Base-by-base conservation (phyloP, 768 basidiomycete species). In the Xerocomellus dryophilus region DNA sequence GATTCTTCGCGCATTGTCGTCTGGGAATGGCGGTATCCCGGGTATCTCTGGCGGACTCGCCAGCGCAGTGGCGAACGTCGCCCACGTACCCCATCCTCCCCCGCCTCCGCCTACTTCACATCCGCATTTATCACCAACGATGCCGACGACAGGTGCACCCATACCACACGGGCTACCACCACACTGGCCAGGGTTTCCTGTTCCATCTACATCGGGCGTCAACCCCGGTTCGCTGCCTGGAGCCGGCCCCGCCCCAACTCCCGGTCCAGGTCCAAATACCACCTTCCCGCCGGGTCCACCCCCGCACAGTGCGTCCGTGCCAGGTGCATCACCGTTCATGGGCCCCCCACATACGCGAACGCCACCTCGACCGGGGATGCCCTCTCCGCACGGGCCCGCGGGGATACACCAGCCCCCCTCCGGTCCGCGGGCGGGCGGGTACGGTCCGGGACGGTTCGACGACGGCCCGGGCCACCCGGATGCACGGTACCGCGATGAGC, bases 1-100 rank as follows among this genome's bases (percentile, higher is more conserved):
- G 44, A 81, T 90, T 70, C 71, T 90, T 12, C 78, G 79, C 34
- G 77, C 84, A 0, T 74, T 91, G 5, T 66, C 73, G 17, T 75
- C 78, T 2, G 71, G 73, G 47, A 76, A 69, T 43, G 67, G 76
- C 9, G 66, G 69, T 56, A 60, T 64, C 38, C 61, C 57, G 2
- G 66, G 59, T 66, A 48, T 73, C 62, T 47, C 66, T 66, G 43
- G 66, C 47, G 61, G 67, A 57, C 54, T 70, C 60, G 47, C 66
- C 56, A 61, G 57, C 31, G 59, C 66, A 9, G 54, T 66, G 12
- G 61, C 66, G 32, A 66, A 56, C 35, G 61, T 62, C 25, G 45
- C 59, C 2, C 66, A 64, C 5, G 12, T 50, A 29, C 51, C 64
- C 4, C 61, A 49, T 40, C 40, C 43, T 5, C 46, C 53, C 1